These are phyloP conservation scores for Phytophthora europaea DNA, from an alignment of 352 stramenopile genomes.

Conservation along the genomic window DNA sequence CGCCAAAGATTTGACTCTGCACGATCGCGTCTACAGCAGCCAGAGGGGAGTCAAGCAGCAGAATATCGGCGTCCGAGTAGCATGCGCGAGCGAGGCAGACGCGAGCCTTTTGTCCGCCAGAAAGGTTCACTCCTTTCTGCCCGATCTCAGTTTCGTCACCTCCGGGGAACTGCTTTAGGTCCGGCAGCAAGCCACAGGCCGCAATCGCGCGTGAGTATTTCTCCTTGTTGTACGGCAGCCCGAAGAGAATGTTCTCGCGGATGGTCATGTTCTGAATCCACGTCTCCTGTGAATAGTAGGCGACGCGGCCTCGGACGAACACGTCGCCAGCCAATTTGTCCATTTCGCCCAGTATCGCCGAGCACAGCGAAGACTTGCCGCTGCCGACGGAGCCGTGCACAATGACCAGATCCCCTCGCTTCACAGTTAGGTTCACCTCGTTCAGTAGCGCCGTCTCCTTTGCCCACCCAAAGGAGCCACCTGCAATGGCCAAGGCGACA, in stretches of 20 bases:
- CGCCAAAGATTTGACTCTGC: constrained; percentile 88
- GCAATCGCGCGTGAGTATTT: constrained; percentile 65
- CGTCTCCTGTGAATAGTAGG: constrained; percentile 86
- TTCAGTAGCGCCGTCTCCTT: constrained; percentile 36
- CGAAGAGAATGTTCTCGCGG: constrained; percentile 95
- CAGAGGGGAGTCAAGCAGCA: constrained; percentile 94
- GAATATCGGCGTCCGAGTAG: constrained; percentile 67
- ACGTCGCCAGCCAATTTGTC: constrained; percentile 52
- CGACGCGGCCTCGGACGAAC: constrained; percentile 49
- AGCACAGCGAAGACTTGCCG: constrained; percentile 69
- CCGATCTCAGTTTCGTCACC: constrained; percentile 96
- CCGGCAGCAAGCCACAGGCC: constrained; percentile 83
- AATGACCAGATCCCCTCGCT: constrained; percentile 60
- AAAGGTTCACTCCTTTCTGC: constrained; percentile 95
- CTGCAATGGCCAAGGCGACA: constrained; percentile 35
- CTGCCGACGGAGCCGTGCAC: constrained; percentile 58
- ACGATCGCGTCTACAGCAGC: constrained; percentile 95
- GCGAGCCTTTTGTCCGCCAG: constrained; percentile 92
- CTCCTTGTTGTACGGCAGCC: constrained; percentile 55
- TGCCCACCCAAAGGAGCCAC: constrained; percentile 48
- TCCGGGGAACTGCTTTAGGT: constrained; percentile 86
- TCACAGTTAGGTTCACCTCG: constrained; percentile 51
- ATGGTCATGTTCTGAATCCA: constrained; percentile 97
- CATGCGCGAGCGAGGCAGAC: constrained; percentile 72
- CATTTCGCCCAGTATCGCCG: constrained; percentile 88